These are phyloP conservation scores for Citrus unshiu DNA, from an alignment of 345 rosid species.

Conservation along the genomic window DNA sequence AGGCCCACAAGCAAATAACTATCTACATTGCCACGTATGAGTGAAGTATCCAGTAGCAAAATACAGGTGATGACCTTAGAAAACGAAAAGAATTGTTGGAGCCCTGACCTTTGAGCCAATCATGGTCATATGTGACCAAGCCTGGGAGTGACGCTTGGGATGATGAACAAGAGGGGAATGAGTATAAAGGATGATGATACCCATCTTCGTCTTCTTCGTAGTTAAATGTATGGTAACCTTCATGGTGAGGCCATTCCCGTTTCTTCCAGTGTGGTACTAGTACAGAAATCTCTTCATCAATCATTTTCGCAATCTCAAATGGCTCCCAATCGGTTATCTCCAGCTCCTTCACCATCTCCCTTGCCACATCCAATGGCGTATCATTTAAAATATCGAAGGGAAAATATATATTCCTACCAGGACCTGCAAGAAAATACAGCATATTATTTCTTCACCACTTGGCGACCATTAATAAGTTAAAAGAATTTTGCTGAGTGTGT, in stretches of 20 bases:
- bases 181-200: constrained; percentile 29
- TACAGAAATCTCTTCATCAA: constrained; percentile 57
- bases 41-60: background rate
- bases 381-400: constrained; percentile 64
- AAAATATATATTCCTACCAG: constrained; percentile 45
- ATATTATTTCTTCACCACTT: background rate
- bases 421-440: constrained; percentile 36
- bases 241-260: constrained; percentile 15
- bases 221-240: constrained; percentile 20
- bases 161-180: constrained; percentile 53
- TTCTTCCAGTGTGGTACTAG: constrained; percentile 47
- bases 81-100: background rate
- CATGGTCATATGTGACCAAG: constrained; percentile 26
- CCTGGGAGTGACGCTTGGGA: constrained; percentile 53
- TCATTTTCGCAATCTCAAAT: constrained; percentile 64
- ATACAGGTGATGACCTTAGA: background rate
- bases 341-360: constrained; percentile 79
- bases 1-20: background rate
- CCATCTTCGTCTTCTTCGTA: constrained; percentile 41
- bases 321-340: constrained; percentile 74
- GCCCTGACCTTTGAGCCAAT: constrained; percentile 50
- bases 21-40: background rate
- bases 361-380: constrained; percentile 67
- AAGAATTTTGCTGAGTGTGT: background rate
- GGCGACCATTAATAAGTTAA: background rate